Evolutionary conservation across 2,329 filamentous ascomycete genomes (phyloP).

Genomic region (Fusarium multiceps): DNA sequence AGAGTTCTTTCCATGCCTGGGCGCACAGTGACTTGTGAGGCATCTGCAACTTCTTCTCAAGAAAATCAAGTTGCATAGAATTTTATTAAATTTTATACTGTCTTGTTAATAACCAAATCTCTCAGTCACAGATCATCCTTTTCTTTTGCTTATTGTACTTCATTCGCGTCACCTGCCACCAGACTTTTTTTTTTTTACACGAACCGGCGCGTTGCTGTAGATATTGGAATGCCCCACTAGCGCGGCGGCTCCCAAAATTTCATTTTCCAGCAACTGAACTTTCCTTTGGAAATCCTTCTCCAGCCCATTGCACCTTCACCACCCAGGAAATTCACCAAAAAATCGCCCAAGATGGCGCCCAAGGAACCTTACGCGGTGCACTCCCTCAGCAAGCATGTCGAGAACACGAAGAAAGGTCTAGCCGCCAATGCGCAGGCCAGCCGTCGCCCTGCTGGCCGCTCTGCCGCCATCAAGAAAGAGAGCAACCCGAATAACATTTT

Average conservation of each 20-base stretch:
- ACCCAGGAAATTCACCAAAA: constrained; percentile 21
- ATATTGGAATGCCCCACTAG: constrained; percentile 35
- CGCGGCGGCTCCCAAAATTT: constrained; percentile 45
- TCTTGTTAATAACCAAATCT: neutral
- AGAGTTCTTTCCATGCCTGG: neutral
- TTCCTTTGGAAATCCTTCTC: constrained; percentile 32
- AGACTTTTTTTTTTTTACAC: constrained; percentile 29
- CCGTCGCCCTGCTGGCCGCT: constrained; percentile 43
- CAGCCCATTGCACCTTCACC: constrained; percentile 40
- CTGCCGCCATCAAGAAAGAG: constrained; percentile 49
- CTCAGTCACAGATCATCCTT: neutral
- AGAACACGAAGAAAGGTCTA: constrained; percentile 52
- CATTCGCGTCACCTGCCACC: constrained; percentile 6
- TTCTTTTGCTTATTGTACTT: neutral
- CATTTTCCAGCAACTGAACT: constrained; percentile 37
- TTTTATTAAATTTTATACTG: neutral
- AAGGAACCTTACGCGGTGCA: constrained; percentile 52
- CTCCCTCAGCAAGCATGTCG: constrained; percentile 54
- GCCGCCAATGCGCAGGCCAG: constrained; percentile 51
- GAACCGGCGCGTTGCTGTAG: constrained; percentile 26
- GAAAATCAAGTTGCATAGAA: neutral
- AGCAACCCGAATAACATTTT: constrained; percentile 47
- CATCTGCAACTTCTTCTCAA: neutral
- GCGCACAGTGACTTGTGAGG: neutral
- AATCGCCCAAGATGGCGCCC: constrained; percentile 51